These are phyloP conservation scores for Floccularia luteovirens DNA, from an alignment of 768 basidiomycete genomes.

Conservation along the genomic window DNA sequence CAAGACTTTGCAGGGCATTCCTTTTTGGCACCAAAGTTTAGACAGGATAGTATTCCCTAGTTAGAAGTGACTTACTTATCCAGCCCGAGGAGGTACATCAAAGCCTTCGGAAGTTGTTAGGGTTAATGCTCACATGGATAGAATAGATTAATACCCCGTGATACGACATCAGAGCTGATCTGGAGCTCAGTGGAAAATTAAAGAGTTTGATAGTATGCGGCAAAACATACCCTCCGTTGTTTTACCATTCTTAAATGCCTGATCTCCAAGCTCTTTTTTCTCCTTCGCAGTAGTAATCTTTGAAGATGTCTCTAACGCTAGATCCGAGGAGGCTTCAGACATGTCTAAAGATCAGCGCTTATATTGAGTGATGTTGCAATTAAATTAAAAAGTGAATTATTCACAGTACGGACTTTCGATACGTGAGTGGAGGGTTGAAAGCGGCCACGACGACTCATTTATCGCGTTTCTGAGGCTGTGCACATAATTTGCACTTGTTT, in stretches of 20 bases:
- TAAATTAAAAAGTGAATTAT: no score
- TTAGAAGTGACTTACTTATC: conserved; percentile 51
- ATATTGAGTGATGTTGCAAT: no score
- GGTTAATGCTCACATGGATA: conserved; percentile 5
- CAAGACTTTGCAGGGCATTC: conserved; percentile 48
- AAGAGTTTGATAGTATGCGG: not conserved
- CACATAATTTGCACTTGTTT: no score
- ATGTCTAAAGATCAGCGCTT: conserved; percentile 11
- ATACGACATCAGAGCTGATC: conserved; percentile 59
- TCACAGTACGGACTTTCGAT: no score
- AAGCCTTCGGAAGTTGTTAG: conserved; percentile 31
- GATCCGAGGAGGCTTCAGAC: conserved; percentile 15
- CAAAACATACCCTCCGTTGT: conserved; percentile 43
- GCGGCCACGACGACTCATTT: no score
- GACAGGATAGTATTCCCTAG: not conserved
- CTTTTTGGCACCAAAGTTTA: conserved; percentile 19
- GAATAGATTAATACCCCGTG: conserved; percentile 46
- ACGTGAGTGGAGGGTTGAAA: no score
- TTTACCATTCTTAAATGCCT: conserved; percentile 63
- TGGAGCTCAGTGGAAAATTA: conserved; percentile 4
- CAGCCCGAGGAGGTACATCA: conserved; percentile 68
- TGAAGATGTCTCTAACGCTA: conserved; percentile 20
- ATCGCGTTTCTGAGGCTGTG: no score
- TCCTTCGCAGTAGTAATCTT: conserved; percentile 58
- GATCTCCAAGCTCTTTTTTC: conserved; percentile 61